Percentiles rank a stretch among this genome's conserved stretches.
Conservation (phyloP, 345 rosid species). For the Eucalyptus caleyi region DNA sequence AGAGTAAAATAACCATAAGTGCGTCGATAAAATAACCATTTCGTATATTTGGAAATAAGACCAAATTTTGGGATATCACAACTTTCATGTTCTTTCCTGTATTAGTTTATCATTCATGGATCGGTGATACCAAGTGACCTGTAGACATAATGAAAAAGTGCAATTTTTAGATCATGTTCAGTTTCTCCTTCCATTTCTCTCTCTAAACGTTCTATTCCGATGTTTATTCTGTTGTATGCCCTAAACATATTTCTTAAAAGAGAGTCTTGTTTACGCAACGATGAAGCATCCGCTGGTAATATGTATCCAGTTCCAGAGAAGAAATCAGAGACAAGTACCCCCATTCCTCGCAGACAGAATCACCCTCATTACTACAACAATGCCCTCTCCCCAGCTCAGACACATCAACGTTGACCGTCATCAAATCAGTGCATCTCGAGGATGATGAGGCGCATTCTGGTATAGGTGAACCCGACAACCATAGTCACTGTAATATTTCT, state of each 20-base stretch:
- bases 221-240: not conserved
- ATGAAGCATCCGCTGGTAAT: not conserved
- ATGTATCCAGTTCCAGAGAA: not conserved
- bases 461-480: not conserved
- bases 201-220: not conserved
- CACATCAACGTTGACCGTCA: not conserved
- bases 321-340: not conserved
- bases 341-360: not conserved
- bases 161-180: not conserved
- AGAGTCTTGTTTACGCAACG: not conserved
- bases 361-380: not conserved
- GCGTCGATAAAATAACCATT: too few relatives aligned
- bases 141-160: not conserved
- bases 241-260: not conserved
- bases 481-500: not conserved
- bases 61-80: too few relatives aligned
- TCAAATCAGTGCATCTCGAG: not conserved
- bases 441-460: not conserved
- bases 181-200: not conserved
- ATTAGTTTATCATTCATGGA: not conserved
- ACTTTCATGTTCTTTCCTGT: not conserved
- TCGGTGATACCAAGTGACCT: not conserved
- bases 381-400: not conserved
- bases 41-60: too few relatives aligned
- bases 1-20: too few relatives aligned